Conservation (phyloP, 2,329 filamentous ascomycete genomes). For the Colletotrichum zoysiae region DNA sequence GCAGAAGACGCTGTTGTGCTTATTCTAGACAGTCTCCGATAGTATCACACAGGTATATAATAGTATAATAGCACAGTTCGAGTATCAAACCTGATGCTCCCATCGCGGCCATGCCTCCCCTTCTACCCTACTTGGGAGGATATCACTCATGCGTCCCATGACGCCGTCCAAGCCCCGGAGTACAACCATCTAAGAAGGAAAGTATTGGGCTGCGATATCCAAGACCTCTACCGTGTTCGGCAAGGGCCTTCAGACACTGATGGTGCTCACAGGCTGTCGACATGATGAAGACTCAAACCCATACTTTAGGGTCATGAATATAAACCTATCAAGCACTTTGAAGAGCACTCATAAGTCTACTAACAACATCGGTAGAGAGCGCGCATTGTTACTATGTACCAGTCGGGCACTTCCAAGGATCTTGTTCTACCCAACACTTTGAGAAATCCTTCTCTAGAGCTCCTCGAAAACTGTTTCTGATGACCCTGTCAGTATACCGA, state of each 20-base stretch:
- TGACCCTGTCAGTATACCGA: not conserved
- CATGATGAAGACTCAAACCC: constrained; percentile 36
- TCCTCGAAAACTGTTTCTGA: not conserved
- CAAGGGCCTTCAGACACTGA: constrained; percentile 16
- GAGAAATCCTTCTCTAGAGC: constrained; percentile 8
- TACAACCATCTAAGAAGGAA: constrained; percentile 43
- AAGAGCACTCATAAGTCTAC: too few species aligned
- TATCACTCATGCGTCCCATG: constrained; percentile 43
- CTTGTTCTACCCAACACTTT: not conserved
- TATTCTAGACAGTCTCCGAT: not conserved
- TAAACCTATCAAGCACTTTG: not conserved
- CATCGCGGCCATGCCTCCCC: too few species aligned
- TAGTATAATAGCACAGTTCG: too few species aligned
- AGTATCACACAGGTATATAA: not conserved
- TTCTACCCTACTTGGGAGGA: constrained; percentile 10
- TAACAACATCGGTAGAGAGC: not conserved
- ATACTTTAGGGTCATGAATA: not conserved
- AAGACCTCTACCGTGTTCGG: constrained; percentile 41
- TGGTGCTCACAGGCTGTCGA: too few species aligned
- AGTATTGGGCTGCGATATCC: constrained; percentile 38
- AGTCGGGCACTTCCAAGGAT: not conserved
- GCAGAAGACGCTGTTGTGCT: not conserved
- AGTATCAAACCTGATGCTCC: too few species aligned
- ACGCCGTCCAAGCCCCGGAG: constrained; percentile 37
- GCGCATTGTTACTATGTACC: not conserved